Percentiles rank a stretch among this genome's conserved stretches.
phyloP scores from a whole-genome alignment of 2,329 filamentous ascomycete species.

The Colletotrichum eleusines region DNA sequence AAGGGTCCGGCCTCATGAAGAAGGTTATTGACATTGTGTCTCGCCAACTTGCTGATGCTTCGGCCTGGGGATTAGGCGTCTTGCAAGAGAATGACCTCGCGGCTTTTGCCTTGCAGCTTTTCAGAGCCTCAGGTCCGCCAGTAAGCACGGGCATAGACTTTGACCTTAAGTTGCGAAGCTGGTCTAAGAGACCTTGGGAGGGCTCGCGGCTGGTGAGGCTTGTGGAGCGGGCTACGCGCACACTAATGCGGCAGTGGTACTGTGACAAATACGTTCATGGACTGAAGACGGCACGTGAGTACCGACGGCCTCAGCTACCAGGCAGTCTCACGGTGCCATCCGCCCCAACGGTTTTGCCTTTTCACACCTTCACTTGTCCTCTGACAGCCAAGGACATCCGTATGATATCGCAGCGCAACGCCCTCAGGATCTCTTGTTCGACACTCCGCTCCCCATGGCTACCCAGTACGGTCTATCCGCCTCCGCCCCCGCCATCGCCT shows the following conservation, averaged over 20 bases:
- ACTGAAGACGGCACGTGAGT: slow-evolving; percentile 68
- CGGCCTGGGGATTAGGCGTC: slow-evolving; percentile 83
- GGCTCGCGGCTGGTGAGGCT: slow-evolving; percentile 86
- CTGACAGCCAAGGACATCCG: slow-evolving; percentile 92
- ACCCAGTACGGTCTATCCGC: slow-evolving; percentile 82
- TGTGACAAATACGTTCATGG: slow-evolving; percentile 79
- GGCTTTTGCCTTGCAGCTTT: slow-evolving; percentile 62
- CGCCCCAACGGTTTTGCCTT: slow-evolving; percentile 93
- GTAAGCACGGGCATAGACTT: slow-evolving; percentile 53
- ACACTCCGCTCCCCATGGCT: slow-evolving; percentile 91
- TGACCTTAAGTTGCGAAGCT: slow-evolving; percentile 60
- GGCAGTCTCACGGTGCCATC: slow-evolving; percentile 80
- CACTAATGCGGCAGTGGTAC: slow-evolving; percentile 88
- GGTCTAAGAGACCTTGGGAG: slow-evolving; percentile 87
- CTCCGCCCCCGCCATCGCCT: slow-evolving; percentile 83
- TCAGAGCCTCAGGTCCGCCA: slow-evolving; percentile 52
- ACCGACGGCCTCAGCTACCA: slow-evolving; percentile 81
- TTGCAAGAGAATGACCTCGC: slow-evolving; percentile 69
- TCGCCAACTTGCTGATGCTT: slow-evolving; percentile 87
- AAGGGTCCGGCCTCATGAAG: slow-evolving; percentile 84
- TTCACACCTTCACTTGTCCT: slow-evolving; percentile 97
- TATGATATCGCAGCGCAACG: slow-evolving; percentile 94
- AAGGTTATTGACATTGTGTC: slow-evolving; percentile 91
- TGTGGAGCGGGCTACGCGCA: slow-evolving; percentile 84
- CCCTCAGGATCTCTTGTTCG: slow-evolving; percentile 90